These are phyloP conservation scores for Obelidium mucronatum DNA, from an alignment of 192 early-diverging fungal species.

Conservation along the genomic window DNA sequence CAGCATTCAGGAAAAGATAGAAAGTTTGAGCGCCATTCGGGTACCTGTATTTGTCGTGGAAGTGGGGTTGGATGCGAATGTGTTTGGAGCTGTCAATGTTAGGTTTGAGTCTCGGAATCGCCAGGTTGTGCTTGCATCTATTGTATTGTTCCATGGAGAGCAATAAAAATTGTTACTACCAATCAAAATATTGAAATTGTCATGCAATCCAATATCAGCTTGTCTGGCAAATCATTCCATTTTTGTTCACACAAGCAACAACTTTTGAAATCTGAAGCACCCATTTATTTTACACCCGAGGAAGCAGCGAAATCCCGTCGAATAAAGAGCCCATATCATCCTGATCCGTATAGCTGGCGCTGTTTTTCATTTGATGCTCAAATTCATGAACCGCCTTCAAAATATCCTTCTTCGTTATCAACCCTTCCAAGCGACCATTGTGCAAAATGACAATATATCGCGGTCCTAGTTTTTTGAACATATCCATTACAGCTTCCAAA, in stretches of 20 bases:
- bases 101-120: no score
- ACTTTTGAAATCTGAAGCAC: no score
- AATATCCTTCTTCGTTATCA: constrained; percentile 60
- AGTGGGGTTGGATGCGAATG: constrained; percentile 22
- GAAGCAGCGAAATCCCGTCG: no score
- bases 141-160: no score
- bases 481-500: constrained; percentile 58
- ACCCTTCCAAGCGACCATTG: constrained; percentile 44
- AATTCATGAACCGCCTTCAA: constrained; percentile 42
- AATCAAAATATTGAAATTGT: no score
- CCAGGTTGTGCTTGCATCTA: no score
- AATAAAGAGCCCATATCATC: not conserved
- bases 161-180: no score
- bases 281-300: no score
- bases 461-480: constrained; percentile 63
- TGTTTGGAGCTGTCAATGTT: not conserved
- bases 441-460: constrained; percentile 50
- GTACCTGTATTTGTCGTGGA: not conserved
- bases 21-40: not conserved
- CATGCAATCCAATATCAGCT: no score
- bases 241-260: no score
- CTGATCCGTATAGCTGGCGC: not conserved
- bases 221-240: no score
- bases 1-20: no score
- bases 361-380: not conserved